Evolutionary conservation across 2,329 filamentous ascomycete species (phyloP).

Genomic region (Bipolaris bicolor): DNA sequence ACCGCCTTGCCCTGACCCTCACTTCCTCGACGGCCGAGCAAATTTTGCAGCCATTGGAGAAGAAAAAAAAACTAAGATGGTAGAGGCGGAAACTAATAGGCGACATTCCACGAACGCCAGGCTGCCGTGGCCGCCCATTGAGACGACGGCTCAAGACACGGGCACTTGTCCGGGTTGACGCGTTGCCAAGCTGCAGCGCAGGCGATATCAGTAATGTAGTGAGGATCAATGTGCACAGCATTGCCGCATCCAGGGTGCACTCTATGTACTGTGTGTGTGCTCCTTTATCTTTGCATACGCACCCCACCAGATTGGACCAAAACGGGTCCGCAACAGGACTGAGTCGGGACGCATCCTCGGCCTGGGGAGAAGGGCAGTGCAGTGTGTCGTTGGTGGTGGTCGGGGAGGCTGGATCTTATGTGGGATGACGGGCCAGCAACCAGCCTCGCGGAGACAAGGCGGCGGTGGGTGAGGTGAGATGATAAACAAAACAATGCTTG

Average conservation of each 20-base stretch:
- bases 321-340: background rate
- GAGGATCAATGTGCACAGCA: slow-evolving; percentile 8
- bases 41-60: slow-evolving; percentile 2
- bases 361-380: background rate
- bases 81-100: background rate
- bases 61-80: background rate
- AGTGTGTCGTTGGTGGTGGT: background rate
- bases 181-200: slow-evolving; percentile 16
- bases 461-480: background rate
- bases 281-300: slow-evolving; percentile 14
- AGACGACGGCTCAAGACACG: slow-evolving; percentile 21
- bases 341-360: background rate
- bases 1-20: slow-evolving; percentile 10
- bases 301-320: background rate
- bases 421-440: background rate
- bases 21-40: background rate
- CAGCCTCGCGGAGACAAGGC: background rate
- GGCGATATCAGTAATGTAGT: background rate
- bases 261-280: slow-evolving; percentile 1
- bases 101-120: background rate
- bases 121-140: slow-evolving; percentile 2
- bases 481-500: slow-evolving; percentile 16
- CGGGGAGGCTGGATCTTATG: background rate
- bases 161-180: slow-evolving; percentile 15
- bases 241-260: slow-evolving; percentile 11